Conservation (phyloP, 2,329 filamentous ascomycete genomes). For the Trichophyton equinum region DNA sequence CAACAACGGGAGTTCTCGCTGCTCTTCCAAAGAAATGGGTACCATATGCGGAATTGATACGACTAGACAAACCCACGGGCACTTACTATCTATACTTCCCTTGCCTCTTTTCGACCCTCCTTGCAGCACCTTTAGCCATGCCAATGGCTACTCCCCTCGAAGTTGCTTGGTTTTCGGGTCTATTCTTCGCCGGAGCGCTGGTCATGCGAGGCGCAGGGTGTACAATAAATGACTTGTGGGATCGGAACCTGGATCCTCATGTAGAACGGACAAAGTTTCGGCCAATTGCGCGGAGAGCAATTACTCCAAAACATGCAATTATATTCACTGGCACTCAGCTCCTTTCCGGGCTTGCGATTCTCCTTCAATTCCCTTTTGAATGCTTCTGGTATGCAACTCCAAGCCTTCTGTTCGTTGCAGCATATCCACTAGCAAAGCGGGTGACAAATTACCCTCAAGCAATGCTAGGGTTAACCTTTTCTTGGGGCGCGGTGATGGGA, state of each 20-base stretch:
- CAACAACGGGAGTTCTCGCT: conserved; percentile 35
- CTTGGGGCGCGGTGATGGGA: conserved; percentile 39
- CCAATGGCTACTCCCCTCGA: conserved; percentile 28
- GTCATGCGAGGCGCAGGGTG: conserved; percentile 42
- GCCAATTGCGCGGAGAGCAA: conserved; percentile 41
- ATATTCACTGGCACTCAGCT: conserved; percentile 35
- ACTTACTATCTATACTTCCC: conserved; percentile 44
- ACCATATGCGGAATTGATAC: conserved; percentile 43
- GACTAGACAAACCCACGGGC: conserved; percentile 40
- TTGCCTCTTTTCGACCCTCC: conserved; percentile 37
- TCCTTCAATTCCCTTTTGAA: conserved; percentile 32
- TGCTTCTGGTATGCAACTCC: conserved; percentile 34
- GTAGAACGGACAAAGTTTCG: conserved; percentile 40
- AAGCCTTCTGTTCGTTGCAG: conserved; percentile 32
- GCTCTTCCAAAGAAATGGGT: conserved; percentile 39
- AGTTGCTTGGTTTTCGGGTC: conserved; percentile 27
- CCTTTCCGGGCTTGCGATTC: conserved; percentile 29
- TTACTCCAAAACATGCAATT: conserved; percentile 33
- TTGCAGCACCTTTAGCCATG: conserved; percentile 31
- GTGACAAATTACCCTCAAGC: conserved; percentile 43
- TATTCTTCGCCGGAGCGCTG: conserved; percentile 34
- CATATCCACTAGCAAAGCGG: conserved; percentile 42
- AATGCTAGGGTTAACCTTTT: conserved; percentile 40
- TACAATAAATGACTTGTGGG: conserved; percentile 45
- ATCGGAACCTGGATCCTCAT: conserved; percentile 42